Base-by-base conservation (phyloP, 1,139 yeast species). In the Debaryomyces psychrophilus region DNA sequence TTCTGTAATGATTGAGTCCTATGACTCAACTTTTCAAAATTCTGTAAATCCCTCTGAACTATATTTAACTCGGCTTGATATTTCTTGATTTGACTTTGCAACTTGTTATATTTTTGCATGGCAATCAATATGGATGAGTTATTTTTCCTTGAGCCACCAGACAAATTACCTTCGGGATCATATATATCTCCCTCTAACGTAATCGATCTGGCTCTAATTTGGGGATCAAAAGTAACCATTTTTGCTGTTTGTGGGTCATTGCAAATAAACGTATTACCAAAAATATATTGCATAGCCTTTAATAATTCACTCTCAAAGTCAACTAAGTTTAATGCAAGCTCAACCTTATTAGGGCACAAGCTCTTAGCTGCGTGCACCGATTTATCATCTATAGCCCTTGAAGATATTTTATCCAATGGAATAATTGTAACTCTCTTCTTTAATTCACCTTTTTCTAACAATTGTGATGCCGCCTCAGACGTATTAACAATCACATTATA, bases 111-210 rank as follows among this genome's bases (percentile, higher is more conserved):
- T 51, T 81, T 80, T 58, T 87, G 95, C 61, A 92, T 81, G 43
- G 80, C 81, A 7, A 82, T 65, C 48, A 93, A 71, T 4, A 87
- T 65, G 0, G 90, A 80, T 5, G 80, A 74, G 11, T 82, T 76
- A 41, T 72, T 68, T 52, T 76, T 82, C 54, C 93, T 78, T 18
- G 95, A 85, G n/a, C 99, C 99, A 44, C 99, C 99, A 1, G 97
- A 88, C 34, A 95, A 71, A 18, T 96, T 90, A 11, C 99, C 99
- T 56, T 87, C 90, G 0, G 99, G 99, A 61, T 95, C 99, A 67
- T 92, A 95, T 8, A 86, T 79, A 65, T 93, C 99, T 41, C 99
- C 99, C 44, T 92, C 95, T 35, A 88, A 64, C 0, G 99, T 95
- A 11, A 95, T 92, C n/a, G 96, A 86, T 58, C 93, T 82, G 0